These are phyloP conservation scores for Fusarium incarnatum DNA, from an alignment of 2,329 filamentous ascomycete genomes.

Conservation along the genomic window DNA sequence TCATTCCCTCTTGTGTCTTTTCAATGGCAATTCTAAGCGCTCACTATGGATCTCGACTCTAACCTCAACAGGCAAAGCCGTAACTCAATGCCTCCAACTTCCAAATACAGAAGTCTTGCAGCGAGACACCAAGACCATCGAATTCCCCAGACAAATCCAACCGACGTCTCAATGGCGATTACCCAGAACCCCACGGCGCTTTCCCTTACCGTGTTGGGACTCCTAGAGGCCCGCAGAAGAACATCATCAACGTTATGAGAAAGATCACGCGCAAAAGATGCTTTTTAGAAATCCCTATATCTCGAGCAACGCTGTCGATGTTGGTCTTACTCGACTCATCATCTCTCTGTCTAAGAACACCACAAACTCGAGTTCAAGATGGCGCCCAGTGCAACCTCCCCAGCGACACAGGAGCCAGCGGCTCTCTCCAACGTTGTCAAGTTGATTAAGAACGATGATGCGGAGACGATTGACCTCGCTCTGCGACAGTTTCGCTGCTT, in stretches of 20 bases:
- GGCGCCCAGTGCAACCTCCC: slow-evolving; percentile 42
- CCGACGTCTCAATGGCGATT: slow-evolving; percentile 13
- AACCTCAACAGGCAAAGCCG: slow-evolving; percentile 8
- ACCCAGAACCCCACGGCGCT: slow-evolving; percentile 13
- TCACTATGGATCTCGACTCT: neutral
- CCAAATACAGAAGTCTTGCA: slow-evolving; percentile 13
- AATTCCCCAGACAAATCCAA: neutral
- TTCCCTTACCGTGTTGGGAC: slow-evolving; percentile 16
- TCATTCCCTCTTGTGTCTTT: neutral
- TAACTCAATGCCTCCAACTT: slow-evolving; percentile 29
- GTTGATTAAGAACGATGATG: slow-evolving; percentile 43
- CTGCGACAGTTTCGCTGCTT: slow-evolving; percentile 70
- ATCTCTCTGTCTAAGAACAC: neutral
- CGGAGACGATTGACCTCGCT: slow-evolving; percentile 58
- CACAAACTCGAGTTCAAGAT: slow-evolving; percentile 18
- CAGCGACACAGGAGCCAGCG: slow-evolving; percentile 34
- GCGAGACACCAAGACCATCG: neutral
- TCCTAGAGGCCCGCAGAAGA: neutral
- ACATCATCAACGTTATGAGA: slow-evolving; percentile 1
- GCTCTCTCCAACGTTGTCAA: slow-evolving; percentile 39
- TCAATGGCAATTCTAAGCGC: slow-evolving; percentile 33
- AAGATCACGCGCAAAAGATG: slow-evolving; percentile 22
- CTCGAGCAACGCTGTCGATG: slow-evolving; percentile 2
- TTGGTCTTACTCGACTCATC: neutral
- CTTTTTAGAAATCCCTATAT: slow-evolving; percentile 15